These are phyloP conservation scores for Epicoccum sorghinum DNA, from an alignment of 2,329 filamentous ascomycete species.

Conservation along the genomic window DNA sequence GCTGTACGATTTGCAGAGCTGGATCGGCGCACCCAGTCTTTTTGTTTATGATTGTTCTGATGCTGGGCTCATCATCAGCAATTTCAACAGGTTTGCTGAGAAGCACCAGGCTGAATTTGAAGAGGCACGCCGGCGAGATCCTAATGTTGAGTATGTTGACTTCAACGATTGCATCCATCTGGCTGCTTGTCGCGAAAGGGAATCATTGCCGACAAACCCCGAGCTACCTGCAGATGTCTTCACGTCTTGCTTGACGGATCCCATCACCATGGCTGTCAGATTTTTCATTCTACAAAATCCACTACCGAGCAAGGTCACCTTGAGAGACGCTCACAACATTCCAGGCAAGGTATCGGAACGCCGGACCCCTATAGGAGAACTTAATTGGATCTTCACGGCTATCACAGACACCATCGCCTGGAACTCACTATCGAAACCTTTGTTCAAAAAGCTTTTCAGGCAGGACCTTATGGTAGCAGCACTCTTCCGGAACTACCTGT, in stretches of 20 bases:
- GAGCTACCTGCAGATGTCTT: slow-evolving; percentile 93
- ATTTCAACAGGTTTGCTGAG: slow-evolving; percentile 92
- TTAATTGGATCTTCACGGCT: slow-evolving; percentile 99
- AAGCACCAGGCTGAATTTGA: slow-evolving; percentile 92
- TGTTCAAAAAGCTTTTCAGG: slow-evolving; percentile 96
- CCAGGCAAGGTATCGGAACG: slow-evolving; percentile 91
- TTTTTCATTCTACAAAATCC: slow-evolving; percentile 97
- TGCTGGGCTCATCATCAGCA: slow-evolving; percentile 91
- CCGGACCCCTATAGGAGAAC: slow-evolving; percentile 88
- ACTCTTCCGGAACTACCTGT: slow-evolving; percentile 91
- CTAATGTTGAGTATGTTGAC: slow-evolving; percentile 65
- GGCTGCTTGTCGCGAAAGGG: slow-evolving; percentile 86
- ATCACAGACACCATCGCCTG: slow-evolving; percentile 99
- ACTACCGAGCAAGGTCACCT: slow-evolving; percentile 67
- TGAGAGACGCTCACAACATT: slow-evolving; percentile 85
- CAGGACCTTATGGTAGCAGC: slow-evolving; percentile 99
- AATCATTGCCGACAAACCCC: slow-evolving; percentile 94
- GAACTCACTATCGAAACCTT: slow-evolving; percentile 86
- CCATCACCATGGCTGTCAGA: slow-evolving; percentile 95
- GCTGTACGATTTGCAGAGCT: slow-evolving; percentile 90
- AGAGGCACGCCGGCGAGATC: slow-evolving; percentile 76
- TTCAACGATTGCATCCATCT: slow-evolving; percentile 91
- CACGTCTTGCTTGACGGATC: slow-evolving; percentile 92
- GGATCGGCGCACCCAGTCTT: slow-evolving; percentile 92
- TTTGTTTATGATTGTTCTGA: slow-evolving; percentile 99